Base-by-base conservation (phyloP, 306 rosid genomes). In the Quillaja saponaria region DNA sequence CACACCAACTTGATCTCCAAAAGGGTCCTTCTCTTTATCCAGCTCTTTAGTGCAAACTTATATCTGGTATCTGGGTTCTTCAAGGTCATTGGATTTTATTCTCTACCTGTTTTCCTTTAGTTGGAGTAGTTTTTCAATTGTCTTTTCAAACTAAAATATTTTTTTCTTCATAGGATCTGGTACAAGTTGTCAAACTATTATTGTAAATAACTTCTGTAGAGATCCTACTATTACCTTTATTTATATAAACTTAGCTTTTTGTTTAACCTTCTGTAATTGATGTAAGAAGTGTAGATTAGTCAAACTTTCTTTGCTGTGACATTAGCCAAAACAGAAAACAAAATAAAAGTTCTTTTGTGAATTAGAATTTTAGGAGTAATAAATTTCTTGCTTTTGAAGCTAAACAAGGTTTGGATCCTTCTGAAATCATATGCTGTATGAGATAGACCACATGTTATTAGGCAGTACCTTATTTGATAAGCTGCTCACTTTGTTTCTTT, bases 401-500 rank as follows among this genome's bases (percentile, higher is more conserved):
- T 57, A 61, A 50, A 49, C 42, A 20, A 49, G 13, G 34, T 39
- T 54, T 31, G 34, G 46, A 14, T 42, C 7, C 0, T n/a, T 35
- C 61, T 49, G 53, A 54, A 38, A 18, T 71, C 19, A n/a, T 59
- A 14, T 65, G 66, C 12, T 13, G 50, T 50, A 18, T 17, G n/a
- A n/a, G n/a, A n/a, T n/a, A n/a, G n/a, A n/a, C n/a, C n/a, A n/a
- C n/a, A n/a, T n/a, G n/a, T n/a, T n/a, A n/a, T n/a, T n/a, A n/a
- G n/a, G n/a, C n/a, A n/a, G n/a, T n/a, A n/a, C n/a, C n/a, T 34
- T 45, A 8, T 53, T 8, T 37, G 52, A 60, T 72, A 8, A 42
- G 10, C 40, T 34, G 14, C 13, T 56, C 19, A 17, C 7, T 56
- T 67, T 64, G 13, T 58, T 57, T 45, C 8, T 56, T 19, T 40